Conservation (phyloP, 129 eudicot species). For the Artemisia tridentata region DNA sequence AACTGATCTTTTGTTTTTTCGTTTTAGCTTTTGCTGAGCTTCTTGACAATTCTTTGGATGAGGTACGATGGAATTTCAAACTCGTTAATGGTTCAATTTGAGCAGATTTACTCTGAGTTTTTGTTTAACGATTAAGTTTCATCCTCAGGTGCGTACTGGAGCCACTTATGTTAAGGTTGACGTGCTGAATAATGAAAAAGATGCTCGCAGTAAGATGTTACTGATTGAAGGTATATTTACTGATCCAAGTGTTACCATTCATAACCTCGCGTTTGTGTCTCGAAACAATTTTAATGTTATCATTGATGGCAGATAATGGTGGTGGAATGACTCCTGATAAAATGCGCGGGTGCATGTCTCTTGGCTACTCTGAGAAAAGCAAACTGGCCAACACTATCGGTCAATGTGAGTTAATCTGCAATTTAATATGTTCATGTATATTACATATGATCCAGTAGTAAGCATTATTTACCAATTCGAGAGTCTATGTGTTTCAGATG, state of each 20-base stretch:
- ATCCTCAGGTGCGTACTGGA: slow-evolving; percentile 24
- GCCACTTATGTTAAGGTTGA: too few species aligned
- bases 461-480: too few species aligned
- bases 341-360: slow-evolving; percentile 71
- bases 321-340: slow-evolving; percentile 72
- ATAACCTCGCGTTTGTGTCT: not conserved
- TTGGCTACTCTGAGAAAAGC: slow-evolving; percentile 69
- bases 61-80: not conserved
- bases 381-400: slow-evolving; percentile 13
- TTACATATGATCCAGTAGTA: too few species aligned
- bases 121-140: not conserved
- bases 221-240: not conserved
- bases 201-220: too few species aligned
- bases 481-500: too few species aligned
- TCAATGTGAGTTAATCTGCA: slow-evolving; percentile 42
- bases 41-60: too few species aligned
- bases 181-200: too few species aligned
- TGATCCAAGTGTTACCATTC: slow-evolving; percentile 4
- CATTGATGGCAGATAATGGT: slow-evolving; percentile 52
- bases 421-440: not conserved
- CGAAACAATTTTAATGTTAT: not conserved
- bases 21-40: slow-evolving; percentile 67
- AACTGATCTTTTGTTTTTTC: slow-evolving; percentile 6
- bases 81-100: not conserved
- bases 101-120: not conserved